Evolutionary conservation across 306 rosid genomes (phyloP).

Genomic region (Lablab purpureus): DNA sequence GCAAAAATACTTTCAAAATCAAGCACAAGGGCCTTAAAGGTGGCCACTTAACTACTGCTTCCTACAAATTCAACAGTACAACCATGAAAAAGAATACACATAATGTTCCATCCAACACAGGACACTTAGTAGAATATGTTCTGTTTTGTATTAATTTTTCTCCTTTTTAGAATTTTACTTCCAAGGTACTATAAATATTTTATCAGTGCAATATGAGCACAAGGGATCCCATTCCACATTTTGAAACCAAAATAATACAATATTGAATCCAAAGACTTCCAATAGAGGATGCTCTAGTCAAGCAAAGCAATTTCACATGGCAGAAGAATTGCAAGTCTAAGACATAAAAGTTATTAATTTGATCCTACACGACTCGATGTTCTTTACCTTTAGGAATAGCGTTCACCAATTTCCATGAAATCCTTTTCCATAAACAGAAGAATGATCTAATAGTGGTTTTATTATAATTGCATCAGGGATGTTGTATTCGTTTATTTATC

Average conservation of each 20-base stretch:
- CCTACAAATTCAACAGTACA: constrained; percentile 61
- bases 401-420: not conserved
- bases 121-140: not conserved
- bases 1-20: constrained; percentile 91
- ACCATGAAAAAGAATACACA: constrained; percentile 39
- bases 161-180: constrained; percentile 22
- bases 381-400: not conserved
- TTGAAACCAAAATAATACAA: constrained; percentile 6
- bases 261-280: not conserved
- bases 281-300: not conserved
- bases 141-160: constrained; percentile 2
- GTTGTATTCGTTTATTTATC: not conserved
- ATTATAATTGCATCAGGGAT: not conserved
- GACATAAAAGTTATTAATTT: not conserved
- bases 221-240: not conserved
- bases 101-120: constrained; percentile 20
- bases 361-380: not conserved
- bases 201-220: not conserved
- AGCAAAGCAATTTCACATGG: not conserved
- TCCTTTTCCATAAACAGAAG: not conserved
- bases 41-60: constrained; percentile 78
- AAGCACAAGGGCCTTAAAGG: constrained; percentile 84
- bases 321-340: not conserved
- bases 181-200: not conserved
- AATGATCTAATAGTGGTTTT: not conserved